Evolutionary conservation across 2,329 filamentous ascomycete species (phyloP), one percentile per base, ranked within the genome.

Genomic region (Aspergillus floridensis): DNA sequence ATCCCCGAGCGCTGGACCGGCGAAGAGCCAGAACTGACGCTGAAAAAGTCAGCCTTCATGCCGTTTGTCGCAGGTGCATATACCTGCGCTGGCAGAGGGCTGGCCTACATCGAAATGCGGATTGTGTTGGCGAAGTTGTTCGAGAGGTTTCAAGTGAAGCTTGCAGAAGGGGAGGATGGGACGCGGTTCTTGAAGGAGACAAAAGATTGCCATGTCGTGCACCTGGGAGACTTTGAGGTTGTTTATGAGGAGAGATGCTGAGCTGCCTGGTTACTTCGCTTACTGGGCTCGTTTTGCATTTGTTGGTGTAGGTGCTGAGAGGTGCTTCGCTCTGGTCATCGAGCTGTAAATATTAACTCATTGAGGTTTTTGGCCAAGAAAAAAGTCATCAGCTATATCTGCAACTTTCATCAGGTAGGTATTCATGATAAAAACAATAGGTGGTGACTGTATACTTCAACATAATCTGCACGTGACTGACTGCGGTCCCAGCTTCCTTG

Each of bases 1-100:
- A n/a, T 53, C 4, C 51, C 51, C 21, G 51, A 53, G 51, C 51
- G 51, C 35, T 53, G 51, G 51, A 53, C 51, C 1, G 51, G 41
- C 11, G 35, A 46, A 21, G 19, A 53, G 14, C 51, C 35, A 1
- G 51, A 31, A 5, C 29, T 35, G 32, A 53, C 35, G 8, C 22
- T 53, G 8, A 46, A 53, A 1, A 53, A 19, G 41, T 22, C 35
- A 2, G 51, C 51, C 2, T 53, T 41, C 41, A 19, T 53, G 32
- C 51, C 51, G 7, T 53, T 53, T 2, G 35, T 10, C 5, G 35
- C n/a, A 2, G 51, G 51, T 19, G 22, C 51, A 7, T 53, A 53
- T 53, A 53, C 21, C 5, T 53, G 51, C 41, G 51, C 22, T 16
- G 51, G 51, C 5, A 44, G 16, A 26, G 51, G 21, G 35, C 26